Evolutionary conservation across 2,329 filamentous ascomycete genomes (phyloP), one percentile per base, ranked within the genome.

Genomic region (Fusarium palustre): DNA sequence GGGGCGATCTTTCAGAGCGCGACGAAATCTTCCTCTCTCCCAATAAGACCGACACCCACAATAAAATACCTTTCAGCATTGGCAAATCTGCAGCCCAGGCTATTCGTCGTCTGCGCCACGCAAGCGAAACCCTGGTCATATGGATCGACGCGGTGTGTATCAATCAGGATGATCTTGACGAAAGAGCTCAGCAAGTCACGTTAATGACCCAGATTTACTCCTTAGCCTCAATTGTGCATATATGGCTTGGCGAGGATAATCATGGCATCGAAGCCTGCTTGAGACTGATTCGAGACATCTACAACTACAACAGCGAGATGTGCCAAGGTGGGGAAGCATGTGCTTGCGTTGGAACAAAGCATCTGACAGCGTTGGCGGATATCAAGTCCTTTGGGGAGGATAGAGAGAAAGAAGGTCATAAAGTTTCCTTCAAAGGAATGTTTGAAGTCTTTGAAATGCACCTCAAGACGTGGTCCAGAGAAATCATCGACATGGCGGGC

Each of bases 101-200:
- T 0, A 22, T 71, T 7, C 56, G 65, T 0, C 55, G 61, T 0
- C 11, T 71, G 13, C 46, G 69, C 4, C 8, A 10, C 0, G 22
- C 43, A 0, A 7, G 30, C 0, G 4, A 59, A 3, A 30, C 16
- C 0, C n/a, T 71, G 0, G 42, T 31, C 2, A 65, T 72, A 8
- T 73, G 70, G 70, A 58, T 73, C 11, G 70, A 73, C n/a, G 70
- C 70, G 1, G 55, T 73, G 2, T 73, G 70, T 28, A 73, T 73
- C 7, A 73, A 73, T 8, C 70, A 73, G 18, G 68, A 67, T 3
- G 55, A 73, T 7, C 46, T 69, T 0, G 49, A 61, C 22, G 70
- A 73, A 12, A 50, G 70, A 20, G 65, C 67, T 0, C 65, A 69
- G 2, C 70, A 73, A 22, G 70, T 73, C 2, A 60, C 55, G 0